Base-by-base conservation (phyloP, 768 basidiomycete species). In the Harrya chromipes region DNA sequence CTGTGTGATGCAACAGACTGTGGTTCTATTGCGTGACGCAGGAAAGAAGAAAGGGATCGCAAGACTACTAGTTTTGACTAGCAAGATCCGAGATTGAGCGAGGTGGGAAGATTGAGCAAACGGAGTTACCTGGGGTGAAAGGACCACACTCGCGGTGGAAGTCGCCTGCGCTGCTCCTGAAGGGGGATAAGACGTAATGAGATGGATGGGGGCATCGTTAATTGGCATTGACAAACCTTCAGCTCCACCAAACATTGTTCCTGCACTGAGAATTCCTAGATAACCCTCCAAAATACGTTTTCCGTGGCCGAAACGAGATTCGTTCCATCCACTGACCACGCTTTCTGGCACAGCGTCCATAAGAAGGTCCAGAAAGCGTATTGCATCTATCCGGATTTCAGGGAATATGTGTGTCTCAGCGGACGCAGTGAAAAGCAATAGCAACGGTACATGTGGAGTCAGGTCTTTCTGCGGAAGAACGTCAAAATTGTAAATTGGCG, bases 321-420 rank as follows among this genome's bases (percentile, higher is more conserved):
- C 72, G 39, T 77, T 76, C 88, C 90, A 94, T 8, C 85, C 83
- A 44, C 72, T 71, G 4, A 85, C 78, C 4, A 93, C 81, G 8
- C 76, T 70, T 36, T 76, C 74, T 10, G 94, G 92, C 4, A 87
- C 80, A 50, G 74, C 61, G 33, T 85, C 82, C 4, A 97, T 74
- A 35, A 92, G 75, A 20, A 94, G 63, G 58, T 88, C 79, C 37
- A 97, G 68, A 56, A 92, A 82, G 12, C 85, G 83, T 46, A 95
- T 76, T 4, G 92, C 90, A 62, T 97, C 94, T 34, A 97, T 78
- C 14, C 93, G 81, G 52, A 97, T 92, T 66, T 95, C 92, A 19
- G 94, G 94, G 66, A 94, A 97, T 40, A 98, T 95, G 59, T 94
- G 89, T 0, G 91, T 94, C 65, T 94, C 87, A 0, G 92, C 91